Base-by-base conservation (phyloP, 176 grass and related monocot species). In the Paspalum vaginatum region DNA sequence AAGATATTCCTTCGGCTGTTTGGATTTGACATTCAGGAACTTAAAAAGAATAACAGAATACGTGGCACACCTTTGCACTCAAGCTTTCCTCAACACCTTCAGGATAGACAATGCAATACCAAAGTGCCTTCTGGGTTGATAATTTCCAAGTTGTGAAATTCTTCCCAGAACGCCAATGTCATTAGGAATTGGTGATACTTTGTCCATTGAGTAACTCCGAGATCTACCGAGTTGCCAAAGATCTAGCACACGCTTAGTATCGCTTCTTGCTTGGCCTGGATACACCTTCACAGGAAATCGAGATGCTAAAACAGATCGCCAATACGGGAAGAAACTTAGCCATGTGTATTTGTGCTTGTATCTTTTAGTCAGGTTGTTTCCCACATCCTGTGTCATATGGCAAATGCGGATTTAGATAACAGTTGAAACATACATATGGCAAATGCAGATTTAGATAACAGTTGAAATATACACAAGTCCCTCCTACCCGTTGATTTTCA, bases 241-340 rank as follows among this genome's bases (percentile, higher is more conserved):
- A 42, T 18, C 16, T 40, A 3, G 8, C 38, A 18, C 2, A 18
- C 1, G 16, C 16, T 41, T 65, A n/a, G 2, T 38, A 66, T 66
- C 63, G 40, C 4, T 2, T 11, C 3, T n/a, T 20, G 39, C 38
- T 11, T 66, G 63, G 39, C 17, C 39, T 66, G 63, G 39, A 66
- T 4, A 66, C 63, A 66, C 63, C 39, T 66, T 66, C 63, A 66
- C 63, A n/a, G 2, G 39, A n/a, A 18, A 66, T 43, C 7, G 16
- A 9, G 38, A 66, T 66, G 63, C 63, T 42, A 66, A 66, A 43
- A 66, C 17, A 20, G 63, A 66, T 66, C 63, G 4, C 63, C 63
- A 66, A n/a, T 42, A 66, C 17, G 63, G 63, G 38, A 66, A 66
- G 38, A 66, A 66, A 66, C 63, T 42, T 42, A 42, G 63, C 63